These are phyloP conservation scores for Aspergillus sp. DNA, from an alignment of 2,329 filamentous ascomycete genomes.

Conservation along the genomic window DNA sequence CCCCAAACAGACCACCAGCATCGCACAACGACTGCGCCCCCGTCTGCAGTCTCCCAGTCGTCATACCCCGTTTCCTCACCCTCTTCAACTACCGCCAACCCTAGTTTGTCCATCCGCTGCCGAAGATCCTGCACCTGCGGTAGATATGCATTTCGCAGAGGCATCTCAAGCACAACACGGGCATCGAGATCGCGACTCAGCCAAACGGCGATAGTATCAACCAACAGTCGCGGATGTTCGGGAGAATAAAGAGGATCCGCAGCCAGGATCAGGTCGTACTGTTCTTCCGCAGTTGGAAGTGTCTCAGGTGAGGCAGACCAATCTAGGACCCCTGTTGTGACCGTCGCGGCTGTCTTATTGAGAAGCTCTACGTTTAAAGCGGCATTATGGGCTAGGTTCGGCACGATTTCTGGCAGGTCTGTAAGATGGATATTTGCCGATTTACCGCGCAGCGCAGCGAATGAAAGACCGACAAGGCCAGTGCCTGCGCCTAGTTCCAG, in stretches of 20 bases:
- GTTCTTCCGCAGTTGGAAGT: conserved; percentile 32
- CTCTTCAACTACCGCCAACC: conserved; percentile 53
- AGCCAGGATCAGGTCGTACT: conserved; percentile 69
- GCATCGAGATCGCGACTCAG: conserved; percentile 59
- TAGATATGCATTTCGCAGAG: conserved; percentile 68
- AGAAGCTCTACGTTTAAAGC: conserved; percentile 62
- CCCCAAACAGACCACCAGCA: conserved; percentile 52
- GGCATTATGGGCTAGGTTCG: conserved; percentile 76
- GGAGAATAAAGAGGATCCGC: conserved; percentile 88
- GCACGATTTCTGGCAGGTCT: conserved; percentile 79
- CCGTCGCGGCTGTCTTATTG: conserved; percentile 53
- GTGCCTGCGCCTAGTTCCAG: conserved; percentile 90
- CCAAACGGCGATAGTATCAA: conserved; percentile 67
- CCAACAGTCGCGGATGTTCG: conserved; percentile 73
- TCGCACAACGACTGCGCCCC: conserved; percentile 41
- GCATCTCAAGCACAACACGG: conserved; percentile 76
- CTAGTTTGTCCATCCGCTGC: conserved; percentile 57
- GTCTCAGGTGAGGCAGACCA: conserved; percentile 55
- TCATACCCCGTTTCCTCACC: conserved; percentile 49
- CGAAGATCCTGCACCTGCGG: conserved; percentile 64
- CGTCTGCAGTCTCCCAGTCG: conserved; percentile 48
- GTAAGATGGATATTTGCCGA: conserved; percentile 68
- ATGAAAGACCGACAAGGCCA: conserved; percentile 83
- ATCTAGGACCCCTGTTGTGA: conserved; percentile 67
- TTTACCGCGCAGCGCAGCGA: conserved; percentile 65